These are phyloP conservation scores for Arctium minus DNA, from an alignment of 129 eudicot genomes.

Conservation along the genomic window DNA sequence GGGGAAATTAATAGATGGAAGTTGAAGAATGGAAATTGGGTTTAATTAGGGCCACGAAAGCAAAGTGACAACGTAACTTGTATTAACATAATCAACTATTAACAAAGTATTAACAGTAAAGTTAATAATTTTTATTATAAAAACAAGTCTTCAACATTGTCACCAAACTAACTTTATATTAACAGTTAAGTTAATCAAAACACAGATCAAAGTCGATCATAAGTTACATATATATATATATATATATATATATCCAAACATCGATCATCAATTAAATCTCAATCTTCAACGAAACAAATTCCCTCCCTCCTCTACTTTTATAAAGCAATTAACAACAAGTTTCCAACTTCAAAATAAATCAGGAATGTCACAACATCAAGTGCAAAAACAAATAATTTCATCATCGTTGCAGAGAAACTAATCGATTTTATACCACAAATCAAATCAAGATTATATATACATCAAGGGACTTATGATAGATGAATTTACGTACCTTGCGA, in stretches of 20 bases:
- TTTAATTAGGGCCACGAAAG: too few relatives aligned
- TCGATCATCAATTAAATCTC: too few relatives aligned
- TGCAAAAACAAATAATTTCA: neutral
- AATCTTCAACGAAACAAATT: too few relatives aligned
- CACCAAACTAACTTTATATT: neutral
- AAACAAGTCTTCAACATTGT: neutral
- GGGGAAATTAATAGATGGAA: too few relatives aligned
- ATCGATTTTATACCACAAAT: neutral
- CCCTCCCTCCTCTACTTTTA: neutral
- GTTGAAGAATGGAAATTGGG: too few relatives aligned
- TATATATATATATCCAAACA: too few relatives aligned
- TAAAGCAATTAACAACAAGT: neutral
- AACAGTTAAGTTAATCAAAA: neutral
- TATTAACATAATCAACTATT: too few relatives aligned
- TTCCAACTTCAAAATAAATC: neutral
- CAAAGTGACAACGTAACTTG: too few relatives aligned
- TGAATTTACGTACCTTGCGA: conserved; percentile 59
- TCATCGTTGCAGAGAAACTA: neutral
- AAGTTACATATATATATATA: too few relatives aligned
- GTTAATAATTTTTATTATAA: too few relatives aligned
- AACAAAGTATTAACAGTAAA: too few relatives aligned
- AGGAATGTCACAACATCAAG: neutral
- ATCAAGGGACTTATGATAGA: neutral
- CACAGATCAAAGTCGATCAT: too few relatives aligned
- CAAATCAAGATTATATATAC: neutral